Evolutionary conservation across 345 rosid genomes (phyloP).

Genomic region (Kernera saxatilis): DNA sequence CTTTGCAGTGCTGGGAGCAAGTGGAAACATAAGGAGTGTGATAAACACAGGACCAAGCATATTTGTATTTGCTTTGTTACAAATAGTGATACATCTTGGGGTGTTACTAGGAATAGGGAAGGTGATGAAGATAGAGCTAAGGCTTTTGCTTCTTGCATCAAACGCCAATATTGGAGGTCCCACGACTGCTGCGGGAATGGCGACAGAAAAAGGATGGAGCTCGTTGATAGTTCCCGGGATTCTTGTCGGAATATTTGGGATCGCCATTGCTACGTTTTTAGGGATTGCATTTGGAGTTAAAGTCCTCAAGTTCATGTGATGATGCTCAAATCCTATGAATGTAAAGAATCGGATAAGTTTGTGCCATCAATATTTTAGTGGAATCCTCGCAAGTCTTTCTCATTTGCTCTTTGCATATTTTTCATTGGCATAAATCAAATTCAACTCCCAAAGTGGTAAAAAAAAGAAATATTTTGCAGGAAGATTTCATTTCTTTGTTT

Average conservation of each 20-base stretch:
- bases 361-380: background rate
- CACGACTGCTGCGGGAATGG: slow-evolving; percentile 80
- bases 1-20: slow-evolving; percentile 68
- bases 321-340: background rate
- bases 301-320: slow-evolving; percentile 43
- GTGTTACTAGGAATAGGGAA: slow-evolving; percentile 60
- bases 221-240: slow-evolving; percentile 54
- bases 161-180: slow-evolving; percentile 85
- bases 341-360: background rate
- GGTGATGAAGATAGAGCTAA: slow-evolving; percentile 45
- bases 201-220: slow-evolving; percentile 60
- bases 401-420: background rate
- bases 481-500: background rate
- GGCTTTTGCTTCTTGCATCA: slow-evolving; percentile 63
- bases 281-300: slow-evolving; percentile 46
- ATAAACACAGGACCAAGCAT: slow-evolving; percentile 71
- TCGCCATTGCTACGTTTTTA: slow-evolving; percentile 57
- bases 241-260: slow-evolving; percentile 63
- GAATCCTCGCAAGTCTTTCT: background rate
- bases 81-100: slow-evolving; percentile 51
- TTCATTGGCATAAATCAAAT: background rate
- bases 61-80: slow-evolving; percentile 59
- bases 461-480: background rate
- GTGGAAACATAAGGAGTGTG: slow-evolving; percentile 63
- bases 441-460: background rate